Base-by-base conservation (phyloP, 345 rosid species). In the Citrus cavaleriei region DNA sequence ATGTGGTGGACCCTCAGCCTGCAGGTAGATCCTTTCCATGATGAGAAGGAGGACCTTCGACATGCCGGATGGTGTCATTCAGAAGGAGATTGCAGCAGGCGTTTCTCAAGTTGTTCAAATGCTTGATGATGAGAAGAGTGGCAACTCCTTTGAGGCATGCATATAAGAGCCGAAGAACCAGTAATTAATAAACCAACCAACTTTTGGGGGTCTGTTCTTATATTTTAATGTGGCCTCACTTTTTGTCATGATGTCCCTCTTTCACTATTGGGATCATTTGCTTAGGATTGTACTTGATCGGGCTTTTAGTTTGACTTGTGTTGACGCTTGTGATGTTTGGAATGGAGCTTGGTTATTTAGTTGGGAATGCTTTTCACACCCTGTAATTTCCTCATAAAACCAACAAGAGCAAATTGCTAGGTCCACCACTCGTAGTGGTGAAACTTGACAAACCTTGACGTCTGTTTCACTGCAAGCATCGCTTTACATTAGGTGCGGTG, bases 1-100 rank as follows among this genome's bases (percentile, higher is more conserved):
- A 96, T 5, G 94, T 81, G 75, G 93, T 96, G 60, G 98, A 96
- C 68, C 97, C 99, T 34, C 94, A 94, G 72, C 96, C 98, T 16
- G 73, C 81, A 0, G 91, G 94, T 66, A 94, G 83, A 74, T 84
- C 85, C 88, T 91, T 71, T 93, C 98, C 51, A 86, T 93, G 93
- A 90, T 93, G 93, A 90, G 81, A 78, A 89, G 93, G 82, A 89
- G 98, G 84, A 88, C 97, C 32, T 96, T 96, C 25, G 95, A 93
- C 82, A 84, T 94, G 97, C 98, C 99, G 4, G 97, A 91, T 77
- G 83, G 90, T 59, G 73, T 85, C 61, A 86, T 94, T 66, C 81
- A 77, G 86, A 86, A 86, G 76, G 99, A 94, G 78, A 91, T 93
- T 19, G 98, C 95, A 0, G 93, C 91, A 32, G 90, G 98, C 6